Conservation (phyloP, 2,329 filamentous ascomycete species). For the Ascochyta koolunga region DNA sequence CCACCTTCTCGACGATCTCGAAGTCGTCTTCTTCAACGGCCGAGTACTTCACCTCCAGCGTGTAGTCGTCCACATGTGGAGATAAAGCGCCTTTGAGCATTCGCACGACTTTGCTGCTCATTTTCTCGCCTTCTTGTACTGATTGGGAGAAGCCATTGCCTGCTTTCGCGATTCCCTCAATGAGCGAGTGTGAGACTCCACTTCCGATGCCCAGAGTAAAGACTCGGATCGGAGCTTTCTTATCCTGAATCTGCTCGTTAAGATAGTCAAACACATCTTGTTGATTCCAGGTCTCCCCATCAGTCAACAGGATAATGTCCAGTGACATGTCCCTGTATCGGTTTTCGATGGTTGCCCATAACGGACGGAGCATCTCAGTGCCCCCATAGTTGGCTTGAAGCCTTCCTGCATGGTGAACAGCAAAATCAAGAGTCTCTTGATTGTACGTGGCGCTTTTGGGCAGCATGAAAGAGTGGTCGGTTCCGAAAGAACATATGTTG, state of each 20-base stretch:
- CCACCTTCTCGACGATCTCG: conserved; percentile 66
- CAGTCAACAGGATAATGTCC: conserved; percentile 63
- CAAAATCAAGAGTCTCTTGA: conserved; percentile 52
- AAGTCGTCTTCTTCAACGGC: conserved; percentile 58
- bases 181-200: conserved; percentile 61
- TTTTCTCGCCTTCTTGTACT: conserved; percentile 67
- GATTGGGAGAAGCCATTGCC: conserved; percentile 67
- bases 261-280: conserved; percentile 56
- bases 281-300: conserved; percentile 62
- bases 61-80: conserved; percentile 69
- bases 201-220: conserved; percentile 64
- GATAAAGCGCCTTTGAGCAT: conserved; percentile 76
- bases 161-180: conserved; percentile 64
- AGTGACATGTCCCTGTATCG: conserved; percentile 55
- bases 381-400: conserved; percentile 59
- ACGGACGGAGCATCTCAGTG: conserved; percentile 58
- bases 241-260: conserved; percentile 50
- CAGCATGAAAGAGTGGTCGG: conserved; percentile 55
- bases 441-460: conserved; percentile 54
- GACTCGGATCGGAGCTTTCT: conserved; percentile 57
- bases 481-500: conserved; percentile 74
- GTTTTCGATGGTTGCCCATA: conserved; percentile 55
- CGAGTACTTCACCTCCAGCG: conserved; percentile 66
- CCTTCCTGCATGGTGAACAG: conserved; percentile 50
- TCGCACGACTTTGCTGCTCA: conserved; percentile 71